These are phyloP conservation scores for Microbotryomycetes sp. DNA, from an alignment of 1,284 basidiomycete genomes.

Conservation along the genomic window DNA sequence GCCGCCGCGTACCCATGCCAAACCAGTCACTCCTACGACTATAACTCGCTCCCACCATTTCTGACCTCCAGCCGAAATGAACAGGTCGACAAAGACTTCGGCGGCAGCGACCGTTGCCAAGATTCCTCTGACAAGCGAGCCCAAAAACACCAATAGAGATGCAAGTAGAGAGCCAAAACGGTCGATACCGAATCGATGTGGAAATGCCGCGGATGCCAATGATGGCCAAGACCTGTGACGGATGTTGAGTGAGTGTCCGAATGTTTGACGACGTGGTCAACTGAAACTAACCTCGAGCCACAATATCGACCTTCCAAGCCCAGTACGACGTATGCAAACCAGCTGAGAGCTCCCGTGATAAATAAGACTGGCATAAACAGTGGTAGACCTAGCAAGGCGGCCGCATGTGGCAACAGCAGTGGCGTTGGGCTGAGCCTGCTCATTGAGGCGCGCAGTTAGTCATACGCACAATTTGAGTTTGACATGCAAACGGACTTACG, in stretches of 20 bases:
- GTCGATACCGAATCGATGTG: slow-evolving; percentile 31
- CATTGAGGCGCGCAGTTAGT: background rate
- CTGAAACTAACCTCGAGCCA: slow-evolving; percentile 27
- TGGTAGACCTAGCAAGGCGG: slow-evolving; percentile 31
- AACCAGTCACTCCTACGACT: slow-evolving; percentile 15
- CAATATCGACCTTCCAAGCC: slow-evolving; percentile 38
- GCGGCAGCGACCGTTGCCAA: slow-evolving; percentile 16
- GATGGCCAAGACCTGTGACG: slow-evolving; percentile 32
- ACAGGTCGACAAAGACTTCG: slow-evolving; percentile 27
- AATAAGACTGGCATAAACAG: slow-evolving; percentile 35
- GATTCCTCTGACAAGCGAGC: slow-evolving; percentile 14
- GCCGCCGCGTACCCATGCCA: slow-evolving; percentile 21
- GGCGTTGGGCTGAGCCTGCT: slow-evolving; percentile 31
- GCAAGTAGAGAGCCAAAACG: slow-evolving; percentile 28
- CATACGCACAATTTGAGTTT: background rate
- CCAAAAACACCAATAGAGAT: slow-evolving; percentile 13
- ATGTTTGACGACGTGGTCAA: background rate
- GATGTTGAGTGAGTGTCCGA: too few relatives aligned
- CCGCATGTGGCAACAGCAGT: slow-evolving; percentile 36
- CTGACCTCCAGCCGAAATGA: slow-evolving; percentile 21
- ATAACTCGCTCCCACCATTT: slow-evolving; percentile 18
- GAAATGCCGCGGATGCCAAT: slow-evolving; percentile 36
- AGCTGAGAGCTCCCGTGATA: slow-evolving; percentile 31
- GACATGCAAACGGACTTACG: slow-evolving; percentile 4
- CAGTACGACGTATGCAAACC: slow-evolving; percentile 36